Percentiles rank a stretch among this genome's conserved stretches.
phyloP scores from a whole-genome alignment of 257 asterid genomes.

The Lithospermum erythrorhizon region DNA sequence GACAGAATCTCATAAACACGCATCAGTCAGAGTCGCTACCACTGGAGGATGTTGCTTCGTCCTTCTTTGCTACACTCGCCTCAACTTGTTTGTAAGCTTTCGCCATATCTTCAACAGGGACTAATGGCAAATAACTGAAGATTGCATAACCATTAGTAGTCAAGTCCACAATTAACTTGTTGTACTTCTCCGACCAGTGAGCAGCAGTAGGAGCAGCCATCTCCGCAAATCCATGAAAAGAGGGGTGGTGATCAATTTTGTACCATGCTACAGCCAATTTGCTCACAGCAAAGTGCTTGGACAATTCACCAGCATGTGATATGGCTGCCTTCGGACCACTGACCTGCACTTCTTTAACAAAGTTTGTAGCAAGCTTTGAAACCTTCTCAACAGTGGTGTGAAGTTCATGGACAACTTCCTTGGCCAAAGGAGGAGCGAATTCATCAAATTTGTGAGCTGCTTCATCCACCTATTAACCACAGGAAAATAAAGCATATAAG shows the following conservation, averaged over 20 bases:
- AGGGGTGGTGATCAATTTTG: slow-evolving; percentile 28
- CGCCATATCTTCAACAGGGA: slow-evolving; percentile 58
- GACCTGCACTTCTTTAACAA: slow-evolving; percentile 41
- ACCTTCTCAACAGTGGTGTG: slow-evolving; percentile 24
- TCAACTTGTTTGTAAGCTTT: slow-evolving; percentile 58
- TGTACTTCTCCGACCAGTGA: slow-evolving; percentile 45
- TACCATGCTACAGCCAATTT: slow-evolving; percentile 35
- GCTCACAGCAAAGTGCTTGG: slow-evolving; percentile 29
- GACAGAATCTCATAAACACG: background rate
- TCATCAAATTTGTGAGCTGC: slow-evolving; percentile 29
- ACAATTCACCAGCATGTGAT: slow-evolving; percentile 27
- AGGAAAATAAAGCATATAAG: too few relatives aligned
- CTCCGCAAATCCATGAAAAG: slow-evolving; percentile 34
- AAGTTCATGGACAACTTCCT: slow-evolving; percentile 22
- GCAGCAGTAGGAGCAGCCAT: slow-evolving; percentile 35
- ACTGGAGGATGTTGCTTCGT: slow-evolving; percentile 5
- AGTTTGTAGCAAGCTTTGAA: slow-evolving; percentile 20
- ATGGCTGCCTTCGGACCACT: slow-evolving; percentile 54
- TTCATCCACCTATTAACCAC: slow-evolving; percentile 25
- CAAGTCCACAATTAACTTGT: slow-evolving; percentile 32
- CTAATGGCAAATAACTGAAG: slow-evolving; percentile 40
- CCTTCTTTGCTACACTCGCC: slow-evolving; percentile 34
- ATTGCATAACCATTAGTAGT: slow-evolving; percentile 37
- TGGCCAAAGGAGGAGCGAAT: slow-evolving; percentile 54
- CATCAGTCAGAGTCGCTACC: slow-evolving; percentile 2